A percentile compares a stretch with the other conserved stretches of the same genome.
These are phyloP conservation scores for Aspergillus indologenus DNA, from an alignment of 495 filamentous ascomycete genomes.

Conservation along the genomic window DNA sequence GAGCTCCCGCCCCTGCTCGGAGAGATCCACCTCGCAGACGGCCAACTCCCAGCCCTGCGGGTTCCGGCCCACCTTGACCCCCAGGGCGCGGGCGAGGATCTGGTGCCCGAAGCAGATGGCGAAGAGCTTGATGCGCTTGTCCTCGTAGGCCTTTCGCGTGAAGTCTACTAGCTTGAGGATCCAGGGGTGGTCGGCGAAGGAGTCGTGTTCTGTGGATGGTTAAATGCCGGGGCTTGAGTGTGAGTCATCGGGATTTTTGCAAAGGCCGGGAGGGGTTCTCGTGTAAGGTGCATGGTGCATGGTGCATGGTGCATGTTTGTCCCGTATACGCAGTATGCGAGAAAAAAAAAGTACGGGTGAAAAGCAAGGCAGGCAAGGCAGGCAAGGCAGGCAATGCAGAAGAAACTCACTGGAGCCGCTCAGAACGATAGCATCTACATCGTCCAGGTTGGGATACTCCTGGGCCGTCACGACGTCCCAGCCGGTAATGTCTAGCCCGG, in stretches of 20 bases:
- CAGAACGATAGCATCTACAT: slow-evolving; percentile 78
- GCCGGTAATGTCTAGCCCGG: slow-evolving; percentile 54
- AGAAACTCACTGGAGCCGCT: slow-evolving; percentile 62
- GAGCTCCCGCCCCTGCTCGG: slow-evolving; percentile 64
- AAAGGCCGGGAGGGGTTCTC: too few species aligned
- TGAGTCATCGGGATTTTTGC: background rate
- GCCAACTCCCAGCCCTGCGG: slow-evolving; percentile 77
- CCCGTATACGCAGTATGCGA: too few species aligned
- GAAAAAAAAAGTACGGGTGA: too few species aligned
- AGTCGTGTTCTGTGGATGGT: slow-evolving; percentile 52
- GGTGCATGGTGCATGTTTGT: too few species aligned
- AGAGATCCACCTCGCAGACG: slow-evolving; percentile 68
- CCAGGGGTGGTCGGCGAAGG: slow-evolving; percentile 72
- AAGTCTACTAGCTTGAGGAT: slow-evolving; percentile 73
- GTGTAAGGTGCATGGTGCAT: background rate
- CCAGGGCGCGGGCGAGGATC: slow-evolving; percentile 76
- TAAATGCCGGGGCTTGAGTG: too few species aligned
- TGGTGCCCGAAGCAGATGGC: slow-evolving; percentile 93
- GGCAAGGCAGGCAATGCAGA: background rate
- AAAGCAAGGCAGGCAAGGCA: too few species aligned
- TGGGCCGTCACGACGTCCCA: slow-evolving; percentile 64
- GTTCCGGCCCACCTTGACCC: slow-evolving; percentile 61
- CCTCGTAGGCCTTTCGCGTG: slow-evolving; percentile 53
- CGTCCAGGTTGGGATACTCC: slow-evolving; percentile 64
- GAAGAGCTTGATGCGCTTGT: slow-evolving; percentile 62